Evolutionary conservation across 345 rosid species (phyloP).

Genomic region (Gossypium arboreum): DNA sequence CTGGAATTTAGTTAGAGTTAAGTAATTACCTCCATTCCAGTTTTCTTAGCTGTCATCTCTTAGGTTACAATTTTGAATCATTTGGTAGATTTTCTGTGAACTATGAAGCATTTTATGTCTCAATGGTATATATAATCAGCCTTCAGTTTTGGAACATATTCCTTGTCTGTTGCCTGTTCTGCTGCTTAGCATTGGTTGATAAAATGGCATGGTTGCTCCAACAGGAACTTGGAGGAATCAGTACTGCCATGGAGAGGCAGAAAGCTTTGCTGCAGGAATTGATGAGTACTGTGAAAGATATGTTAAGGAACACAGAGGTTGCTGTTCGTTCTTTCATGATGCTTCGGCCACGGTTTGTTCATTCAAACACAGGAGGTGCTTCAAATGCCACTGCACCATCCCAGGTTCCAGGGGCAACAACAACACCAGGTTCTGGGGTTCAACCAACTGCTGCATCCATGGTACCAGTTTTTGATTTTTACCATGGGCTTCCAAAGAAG

Average conservation of each 20-base stretch:
- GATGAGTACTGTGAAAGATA: constrained; percentile 75
- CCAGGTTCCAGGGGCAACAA: constrained; percentile 55
- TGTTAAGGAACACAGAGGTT: constrained; percentile 79
- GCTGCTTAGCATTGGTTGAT: background rate
- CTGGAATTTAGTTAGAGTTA: background rate
- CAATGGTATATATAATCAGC: background rate
- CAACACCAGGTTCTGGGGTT: constrained; percentile 43
- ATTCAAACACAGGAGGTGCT: constrained; percentile 43
- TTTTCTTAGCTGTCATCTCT: background rate
- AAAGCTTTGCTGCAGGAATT: constrained; percentile 71
- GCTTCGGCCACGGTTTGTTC: constrained; percentile 71
- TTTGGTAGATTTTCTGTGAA: background rate
- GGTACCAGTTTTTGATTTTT: constrained; percentile 71
- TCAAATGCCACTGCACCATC: constrained; percentile 56
- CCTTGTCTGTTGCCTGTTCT: background rate
- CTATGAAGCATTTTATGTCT: constrained; percentile 1
- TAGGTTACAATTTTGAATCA: background rate
- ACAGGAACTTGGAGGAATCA: constrained; percentile 95
- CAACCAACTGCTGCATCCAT: constrained; percentile 47
- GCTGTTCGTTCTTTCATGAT: constrained; percentile 86
- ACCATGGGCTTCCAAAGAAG: constrained; percentile 85
- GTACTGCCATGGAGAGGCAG: constrained; percentile 63
- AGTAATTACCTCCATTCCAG: background rate
- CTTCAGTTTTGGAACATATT: constrained; percentile 9
- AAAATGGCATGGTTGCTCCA: background rate